Base-by-base conservation (phyloP, 805 yeast genomes). In the Myxozyma nipponensis region DNA sequence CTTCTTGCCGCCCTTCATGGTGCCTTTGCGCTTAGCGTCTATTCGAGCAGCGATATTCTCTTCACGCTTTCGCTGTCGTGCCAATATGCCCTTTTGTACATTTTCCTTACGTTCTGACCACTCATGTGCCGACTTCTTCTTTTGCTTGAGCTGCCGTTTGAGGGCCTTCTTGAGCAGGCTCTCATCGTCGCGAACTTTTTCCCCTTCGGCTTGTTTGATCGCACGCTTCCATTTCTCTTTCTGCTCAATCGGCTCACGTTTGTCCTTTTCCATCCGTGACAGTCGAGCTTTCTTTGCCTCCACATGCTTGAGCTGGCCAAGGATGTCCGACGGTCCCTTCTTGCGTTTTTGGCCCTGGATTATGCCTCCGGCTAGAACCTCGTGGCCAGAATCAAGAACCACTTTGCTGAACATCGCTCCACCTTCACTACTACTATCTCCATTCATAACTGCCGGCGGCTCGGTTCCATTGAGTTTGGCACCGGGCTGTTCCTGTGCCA, bases 61-160 rank as follows among this genome's bases (percentile, higher is more conserved):
- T 63, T 90, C 96, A 68, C 98, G 81, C 75, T 93, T 84, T 72
- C 88, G 86, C 56, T 78, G 81, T 62, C 84, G 84, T 17, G 83
- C 86, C 42, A 81, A 76, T 46, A 85, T 82, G 35, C 83, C 82
- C 60, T 83, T 86, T 51, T 79, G 79, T 13, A 93, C 96, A 34
- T 77, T 77, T 61, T 83, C 85, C 66, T 86, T 83, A 59, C 99
- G 79, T 45, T 91, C 97, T 58, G 72, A 77, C 99, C 99, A 93
- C 68, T 91, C 95, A 45, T 80, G 72, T 62, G 88, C 95, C 50
- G 95, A 84, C 72, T 83, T 86, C 63, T 86, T 78, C 74, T 93
- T 93, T 64, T 77, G 77, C 54, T 85, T 81, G 61, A 87, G 91
- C 65, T 88, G 86, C 61, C 85, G 77, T 72, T 85, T 89, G 54